Evolutionary conservation across 1,284 basidiomycete genomes (phyloP).

Genomic region (Ceratobasidium sp.): DNA sequence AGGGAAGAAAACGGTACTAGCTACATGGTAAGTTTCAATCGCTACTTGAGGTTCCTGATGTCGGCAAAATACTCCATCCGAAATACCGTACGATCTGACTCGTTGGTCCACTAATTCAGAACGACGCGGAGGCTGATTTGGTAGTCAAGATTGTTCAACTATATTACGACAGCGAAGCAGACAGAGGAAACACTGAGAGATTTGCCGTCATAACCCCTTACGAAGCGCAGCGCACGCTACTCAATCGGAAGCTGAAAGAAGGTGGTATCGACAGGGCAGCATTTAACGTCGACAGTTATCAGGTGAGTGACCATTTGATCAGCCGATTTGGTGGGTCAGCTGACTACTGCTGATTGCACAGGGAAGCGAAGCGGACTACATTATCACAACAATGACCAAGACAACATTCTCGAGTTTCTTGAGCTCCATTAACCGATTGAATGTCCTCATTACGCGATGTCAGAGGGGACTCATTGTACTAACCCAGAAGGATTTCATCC

Average conservation of each 20-base stretch:
- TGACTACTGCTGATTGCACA: too few species aligned
- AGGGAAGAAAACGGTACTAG: slow-evolving; percentile 52
- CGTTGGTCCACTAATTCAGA: slow-evolving; percentile 54
- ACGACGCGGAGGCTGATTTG: slow-evolving; percentile 55
- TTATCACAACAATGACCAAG: slow-evolving; percentile 65
- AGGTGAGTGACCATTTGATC: too few species aligned
- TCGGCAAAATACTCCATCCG: too few species aligned
- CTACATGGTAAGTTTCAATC: slow-evolving; percentile 52
- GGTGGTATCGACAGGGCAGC: slow-evolving; percentile 22
- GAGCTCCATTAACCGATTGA: too few species aligned
- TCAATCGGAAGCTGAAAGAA: slow-evolving; percentile 59
- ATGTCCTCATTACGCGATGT: too few species aligned
- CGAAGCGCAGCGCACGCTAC: slow-evolving; percentile 63
- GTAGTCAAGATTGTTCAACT: slow-evolving; percentile 13
- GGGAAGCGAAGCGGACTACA: slow-evolving; percentile 40
- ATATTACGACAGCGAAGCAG: background rate
- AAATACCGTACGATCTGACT: too few species aligned
- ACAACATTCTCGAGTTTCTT: too few species aligned
- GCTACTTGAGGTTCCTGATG: too few species aligned
- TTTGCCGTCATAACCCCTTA: slow-evolving; percentile 74
- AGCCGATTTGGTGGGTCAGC: too few species aligned
- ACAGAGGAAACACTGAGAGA: slow-evolving; percentile 33
- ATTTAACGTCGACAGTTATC: slow-evolving; percentile 42
- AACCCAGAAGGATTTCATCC: too few species aligned
- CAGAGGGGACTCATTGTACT: too few species aligned